phyloP scores from a whole-genome alignment of 495 filamentous ascomycete genomes.

The Penicillium parvum region DNA sequence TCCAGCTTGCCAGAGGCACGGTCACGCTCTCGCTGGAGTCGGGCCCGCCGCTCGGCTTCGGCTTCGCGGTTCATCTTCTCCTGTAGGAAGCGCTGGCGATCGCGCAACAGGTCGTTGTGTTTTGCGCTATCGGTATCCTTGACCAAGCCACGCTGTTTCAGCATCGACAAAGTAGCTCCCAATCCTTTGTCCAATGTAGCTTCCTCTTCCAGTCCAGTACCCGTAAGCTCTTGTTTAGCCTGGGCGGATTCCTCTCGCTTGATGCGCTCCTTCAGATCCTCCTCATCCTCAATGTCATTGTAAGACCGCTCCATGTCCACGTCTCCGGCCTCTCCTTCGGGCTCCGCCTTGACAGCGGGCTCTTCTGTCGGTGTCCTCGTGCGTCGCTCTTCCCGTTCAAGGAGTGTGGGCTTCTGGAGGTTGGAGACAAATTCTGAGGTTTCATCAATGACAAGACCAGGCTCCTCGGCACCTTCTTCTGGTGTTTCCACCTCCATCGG shows the following conservation, averaged over 20 bases:
- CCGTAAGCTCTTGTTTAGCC: constrained; percentile 49
- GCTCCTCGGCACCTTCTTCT: constrained; percentile 52
- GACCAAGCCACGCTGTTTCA: constrained; percentile 78
- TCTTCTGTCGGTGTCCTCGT: constrained; percentile 41
- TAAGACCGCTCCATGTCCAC: constrained; percentile 59
- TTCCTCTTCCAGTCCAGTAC: constrained; percentile 82
- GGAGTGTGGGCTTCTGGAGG: constrained; percentile 62
- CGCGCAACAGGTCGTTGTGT: constrained; percentile 63
- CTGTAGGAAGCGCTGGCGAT: constrained; percentile 73
- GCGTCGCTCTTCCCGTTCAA: constrained; percentile 53
- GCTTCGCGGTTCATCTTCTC: constrained; percentile 71
- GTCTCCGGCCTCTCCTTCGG: constrained; percentile 49
- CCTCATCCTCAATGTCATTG: constrained; percentile 52
- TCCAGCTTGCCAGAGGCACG: constrained; percentile 76
- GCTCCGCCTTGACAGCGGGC: constrained; percentile 45
- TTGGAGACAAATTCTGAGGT: constrained; percentile 92
- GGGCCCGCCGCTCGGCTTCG: constrained; percentile 71
- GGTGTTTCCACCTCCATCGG: constrained; percentile 46
- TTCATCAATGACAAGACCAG: constrained; percentile 85
- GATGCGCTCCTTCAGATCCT: constrained; percentile 45
- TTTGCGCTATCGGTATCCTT: constrained; percentile 57
- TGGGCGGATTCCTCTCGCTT: constrained; percentile 48
- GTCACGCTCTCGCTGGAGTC: constrained; percentile 81
- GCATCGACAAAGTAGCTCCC: constrained; percentile 73
- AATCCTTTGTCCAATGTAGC: constrained; percentile 70